Evolutionary conservation across 352 stramenopile genomes (phyloP), one percentile per base, ranked within the genome.

Genomic region (Globisporangium viniferum): DNA sequence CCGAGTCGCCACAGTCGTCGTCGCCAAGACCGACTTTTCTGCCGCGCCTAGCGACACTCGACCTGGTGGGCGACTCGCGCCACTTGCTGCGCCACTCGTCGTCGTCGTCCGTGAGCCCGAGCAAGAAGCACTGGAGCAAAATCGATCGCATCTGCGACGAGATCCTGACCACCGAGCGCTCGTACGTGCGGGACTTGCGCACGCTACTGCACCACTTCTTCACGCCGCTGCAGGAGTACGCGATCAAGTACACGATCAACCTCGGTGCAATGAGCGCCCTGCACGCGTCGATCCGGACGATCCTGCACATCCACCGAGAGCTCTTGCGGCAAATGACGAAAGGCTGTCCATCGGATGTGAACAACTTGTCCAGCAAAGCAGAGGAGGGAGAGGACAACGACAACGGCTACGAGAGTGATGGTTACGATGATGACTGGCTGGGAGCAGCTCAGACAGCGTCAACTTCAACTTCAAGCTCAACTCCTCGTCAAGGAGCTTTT

Each of bases 291-390:
- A 73, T 73, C 2, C 54, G 62, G 18, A 77, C 68, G n/a, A 81
- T 81, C 57, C 54, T 79, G 24, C 61, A 53, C 33, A 81, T 81
- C 60, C 75, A 81, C 57, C 54, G 71, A 29, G 75, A 79, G 58
- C 73, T 81, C 4, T 54, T 81, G 27, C 67, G 71, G 8, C 41
- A 65, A 44, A 29, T 65, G 41, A 24, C 6, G 57, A n/a, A 36
- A 35, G 12, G 36, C 10, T 59, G 22, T n/a, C 10, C 9, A 44
- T 44, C 36, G 36, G 9, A 44, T 44, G 36, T 44, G 36, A 9
- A 44, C 36, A 44, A 44, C 36, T 44, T 15, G 36, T 44, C 36
- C 36, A 44, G 15, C 36, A 44, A 44, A 9, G 36, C 36, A 44
- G 36, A 44, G 36, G 36, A 44, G 0, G 36, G 14, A 1, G 10